Conservation (phyloP, 495 filamentous ascomycete genomes). For the Usnea hakonensis region DNA sequence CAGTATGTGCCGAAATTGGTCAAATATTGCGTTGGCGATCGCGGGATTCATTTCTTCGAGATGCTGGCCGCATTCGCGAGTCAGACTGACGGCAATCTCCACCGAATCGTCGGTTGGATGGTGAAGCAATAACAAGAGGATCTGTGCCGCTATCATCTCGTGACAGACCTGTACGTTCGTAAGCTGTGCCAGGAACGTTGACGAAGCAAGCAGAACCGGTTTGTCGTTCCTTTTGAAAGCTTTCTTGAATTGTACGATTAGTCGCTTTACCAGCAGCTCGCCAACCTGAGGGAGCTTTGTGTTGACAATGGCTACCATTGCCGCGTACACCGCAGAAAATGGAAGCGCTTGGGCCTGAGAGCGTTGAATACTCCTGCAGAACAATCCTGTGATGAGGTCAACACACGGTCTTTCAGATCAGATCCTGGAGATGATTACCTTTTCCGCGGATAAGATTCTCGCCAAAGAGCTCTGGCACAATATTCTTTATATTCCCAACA, state of each 20-base stretch:
- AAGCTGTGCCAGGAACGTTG: slow-evolving; percentile 89
- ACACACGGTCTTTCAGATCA: not conserved
- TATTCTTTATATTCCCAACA: slow-evolving; percentile 92
- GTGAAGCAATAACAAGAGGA: slow-evolving; percentile 76
- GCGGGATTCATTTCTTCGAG: slow-evolving; percentile 85
- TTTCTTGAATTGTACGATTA: slow-evolving; percentile 90
- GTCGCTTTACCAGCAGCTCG: slow-evolving; percentile 75
- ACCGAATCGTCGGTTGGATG: slow-evolving; percentile 97
- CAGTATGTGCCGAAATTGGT: slow-evolving; percentile 89
- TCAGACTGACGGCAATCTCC: slow-evolving; percentile 91
- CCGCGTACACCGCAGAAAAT: slow-evolving; percentile 90
- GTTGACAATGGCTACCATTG: slow-evolving; percentile 93
- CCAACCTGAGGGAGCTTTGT: slow-evolving; percentile 93
- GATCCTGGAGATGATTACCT: not conserved
- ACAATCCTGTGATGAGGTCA: slow-evolving; percentile 49
- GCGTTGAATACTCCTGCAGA: slow-evolving; percentile 95
- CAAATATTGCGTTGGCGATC: slow-evolving; percentile 83
- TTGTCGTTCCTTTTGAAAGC: slow-evolving; percentile 96
- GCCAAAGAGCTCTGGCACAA: slow-evolving; percentile 88
- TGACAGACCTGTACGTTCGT: slow-evolving; percentile 93
- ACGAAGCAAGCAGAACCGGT: slow-evolving; percentile 81
- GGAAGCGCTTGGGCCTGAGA: slow-evolving; percentile 94
- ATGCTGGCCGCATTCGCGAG: slow-evolving; percentile 83
- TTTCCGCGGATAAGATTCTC: slow-evolving; percentile 90
- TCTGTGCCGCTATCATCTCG: slow-evolving; percentile 86